Evolutionary conservation across 768 basidiomycete species (phyloP), one percentile per base, ranked within the genome.

Genomic region (Lentinula aciculospora): DNA sequence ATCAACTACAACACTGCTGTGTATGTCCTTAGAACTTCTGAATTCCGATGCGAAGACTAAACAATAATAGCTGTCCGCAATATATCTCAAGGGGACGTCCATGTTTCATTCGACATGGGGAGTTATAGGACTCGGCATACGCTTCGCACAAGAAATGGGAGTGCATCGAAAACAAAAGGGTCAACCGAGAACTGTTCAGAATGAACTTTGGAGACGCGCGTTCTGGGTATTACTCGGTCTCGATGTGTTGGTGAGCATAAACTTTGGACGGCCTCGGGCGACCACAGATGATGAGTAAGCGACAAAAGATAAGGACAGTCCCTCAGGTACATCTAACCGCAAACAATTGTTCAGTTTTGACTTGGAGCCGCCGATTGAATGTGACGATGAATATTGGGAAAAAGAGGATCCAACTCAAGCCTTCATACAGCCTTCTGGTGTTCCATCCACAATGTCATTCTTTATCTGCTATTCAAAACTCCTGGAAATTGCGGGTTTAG

Each of bases 1-100:
- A 76, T 66, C 84, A 85, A 60, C 67, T 87, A 40, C 85, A 87
- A 64, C 71, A 71, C 8, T 77, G 75, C 64, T 68, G 73, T 66
- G 76, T 76, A 62, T 56, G 72, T 69, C 29, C 57, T 7, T 54
- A 46, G 44, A 32, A 25, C n/a, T 50, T 49, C 9, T 21, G 12
- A 23, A n/a, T 44, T 40, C 36, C 8, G 37, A 8, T 32, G 27
- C 45, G 29, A 60, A 2, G 8, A 27, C 13, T 39, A 8, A 28
- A 46, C 10, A 10, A 40, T 55, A 10, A 37, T 39, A 85, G 84
- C 66, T 85, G 36, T 72, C 74, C 45, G 73, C 79, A 0, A 32
- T 76, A 47, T 85, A 75, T 68, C 66, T 78, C 19, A 76, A 78
- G 54, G 74, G 74, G 4, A 75, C 80, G 0, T 77, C 75, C 7